Evolutionary conservation across 352 stramenopile genomes (phyloP).

Genomic region (Peronospora belbahrii): DNA sequence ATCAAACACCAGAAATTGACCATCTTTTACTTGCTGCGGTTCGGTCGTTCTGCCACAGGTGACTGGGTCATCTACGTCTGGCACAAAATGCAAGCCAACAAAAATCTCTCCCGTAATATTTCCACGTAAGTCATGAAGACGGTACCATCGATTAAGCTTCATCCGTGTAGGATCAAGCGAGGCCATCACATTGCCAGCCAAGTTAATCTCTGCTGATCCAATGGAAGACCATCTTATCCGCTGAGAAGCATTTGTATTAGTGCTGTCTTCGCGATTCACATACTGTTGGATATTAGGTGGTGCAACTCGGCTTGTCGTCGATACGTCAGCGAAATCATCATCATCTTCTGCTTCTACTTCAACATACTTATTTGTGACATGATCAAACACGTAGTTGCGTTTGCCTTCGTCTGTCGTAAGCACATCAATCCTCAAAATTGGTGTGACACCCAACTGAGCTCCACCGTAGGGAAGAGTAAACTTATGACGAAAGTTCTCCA

Average conservation of each 20-base stretch:
- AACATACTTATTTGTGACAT: constrained; percentile 81
- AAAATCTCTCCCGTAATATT: constrained; percentile 82
- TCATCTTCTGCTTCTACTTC: constrained; percentile 68
- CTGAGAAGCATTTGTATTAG: constrained; percentile 26
- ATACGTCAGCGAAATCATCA: constrained; percentile 31
- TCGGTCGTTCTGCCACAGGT: constrained; percentile 38
- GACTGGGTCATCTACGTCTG: constrained; percentile 22
- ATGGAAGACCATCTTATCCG: constrained; percentile 69
- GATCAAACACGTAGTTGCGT: constrained; percentile 80
- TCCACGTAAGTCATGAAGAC: constrained; percentile 68
- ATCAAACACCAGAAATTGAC: constrained; percentile 83
- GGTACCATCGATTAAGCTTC: constrained; percentile 79
- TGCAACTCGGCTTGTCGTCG: constrained; percentile 14
- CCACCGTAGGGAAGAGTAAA: constrained; percentile 79
- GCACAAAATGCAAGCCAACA: constrained; percentile 71
- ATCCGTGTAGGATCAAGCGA: constrained; percentile 44
- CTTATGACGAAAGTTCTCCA: constrained; percentile 74
- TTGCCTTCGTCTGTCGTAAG: constrained; percentile 61
- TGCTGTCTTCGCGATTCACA: constrained; percentile 47
- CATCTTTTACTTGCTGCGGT: constrained; percentile 70
- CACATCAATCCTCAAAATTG: constrained; percentile 75
- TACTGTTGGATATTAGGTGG: constrained; percentile 11
- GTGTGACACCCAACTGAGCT: constrained; percentile 79
- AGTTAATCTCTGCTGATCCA: constrained; percentile 75
- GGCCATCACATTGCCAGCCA: constrained; percentile 82